These are phyloP conservation scores for Phytophthora brassicae DNA, from an alignment of 352 stramenopile species.

Conservation along the genomic window DNA sequence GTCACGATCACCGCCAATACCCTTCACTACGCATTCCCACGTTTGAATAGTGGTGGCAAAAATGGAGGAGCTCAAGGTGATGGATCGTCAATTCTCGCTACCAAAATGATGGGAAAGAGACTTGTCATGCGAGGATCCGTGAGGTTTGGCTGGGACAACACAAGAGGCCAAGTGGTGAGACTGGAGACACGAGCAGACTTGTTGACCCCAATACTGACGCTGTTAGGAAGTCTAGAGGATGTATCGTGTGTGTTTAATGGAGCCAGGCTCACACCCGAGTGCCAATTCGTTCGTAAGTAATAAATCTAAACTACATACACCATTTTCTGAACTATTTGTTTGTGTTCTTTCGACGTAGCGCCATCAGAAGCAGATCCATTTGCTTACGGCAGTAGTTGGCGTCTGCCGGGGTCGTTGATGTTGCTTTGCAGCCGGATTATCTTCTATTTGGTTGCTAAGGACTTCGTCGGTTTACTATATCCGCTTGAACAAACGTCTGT, in stretches of 20 bases:
- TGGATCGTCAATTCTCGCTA: neutral
- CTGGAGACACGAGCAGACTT: neutral
- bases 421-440: too few species aligned
- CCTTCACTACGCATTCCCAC: neutral
- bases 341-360: too few species aligned
- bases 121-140: slow-evolving; percentile 5
- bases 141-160: neutral
- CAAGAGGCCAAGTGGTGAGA: neutral
- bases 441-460: too few species aligned
- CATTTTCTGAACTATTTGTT: too few species aligned
- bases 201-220: slow-evolving; percentile 3
- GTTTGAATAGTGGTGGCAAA: slow-evolving; percentile 11
- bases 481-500: too few species aligned
- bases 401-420: too few species aligned
- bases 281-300: neutral
- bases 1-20: slow-evolving; percentile 4
- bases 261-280: neutral
- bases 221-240: slow-evolving; percentile 4
- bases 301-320: too few species aligned
- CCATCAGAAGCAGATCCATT: too few species aligned
- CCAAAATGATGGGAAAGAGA: neutral
- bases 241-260: neutral
- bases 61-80: slow-evolving; percentile 1
- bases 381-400: too few species aligned
- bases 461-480: too few species aligned